Evolutionary conservation across 495 filamentous ascomycete species (phyloP), one percentile per base, ranked within the genome.

Genomic region (Hapsidospora chrysogenum): DNA sequence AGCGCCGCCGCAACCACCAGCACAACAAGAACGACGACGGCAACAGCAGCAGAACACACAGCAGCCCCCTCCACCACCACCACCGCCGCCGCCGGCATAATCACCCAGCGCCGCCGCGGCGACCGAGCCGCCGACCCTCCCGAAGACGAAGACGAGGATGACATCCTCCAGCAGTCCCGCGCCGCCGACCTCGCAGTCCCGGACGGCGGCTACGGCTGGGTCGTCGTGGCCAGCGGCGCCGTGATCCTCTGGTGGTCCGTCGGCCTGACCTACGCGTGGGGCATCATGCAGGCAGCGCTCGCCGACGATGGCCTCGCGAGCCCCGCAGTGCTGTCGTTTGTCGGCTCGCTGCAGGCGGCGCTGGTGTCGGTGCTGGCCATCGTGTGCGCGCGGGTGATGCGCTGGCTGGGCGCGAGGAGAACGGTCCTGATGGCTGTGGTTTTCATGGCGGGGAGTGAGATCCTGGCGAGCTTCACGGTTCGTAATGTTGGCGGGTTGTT

Each of bases 131-230:
- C n/a, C n/a, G n/a, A n/a, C n/a, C n/a, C n/a, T n/a, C n/a, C n/a
- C n/a, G n/a, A n/a, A n/a, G n/a, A n/a, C n/a, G n/a, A n/a, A n/a
- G n/a, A n/a, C n/a, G n/a, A n/a, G n/a, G 63, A 66, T 34, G 54
- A 60, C 6, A 49, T 64, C 0, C 60, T 72, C 47, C 56, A 63
- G 22, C 61, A 63, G 9, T 68, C 64, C 2, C 54, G 60, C 7
- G 35, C 55, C 1, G 64, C 62, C 7, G 68, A 69, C 41, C 50
- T 56, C 0, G 41, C 60, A 33, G 65, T 64, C 20, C 70, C 70
- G 2, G 70, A 76, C 22, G 70, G 70, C 11, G 72, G 70, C 11
- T 66, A 72, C 34, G 71, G 65, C 31, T 76, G 72, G 72, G 55
- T 64, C 11, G 55, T 75, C 3, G 64, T 75, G 33, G 48, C 41